A percentile compares a stretch with the other conserved stretches of the same genome.
phyloP scores from a whole-genome alignment of 2,329 filamentous ascomycete species.

The Phaeosphaeria sp. region DNA sequence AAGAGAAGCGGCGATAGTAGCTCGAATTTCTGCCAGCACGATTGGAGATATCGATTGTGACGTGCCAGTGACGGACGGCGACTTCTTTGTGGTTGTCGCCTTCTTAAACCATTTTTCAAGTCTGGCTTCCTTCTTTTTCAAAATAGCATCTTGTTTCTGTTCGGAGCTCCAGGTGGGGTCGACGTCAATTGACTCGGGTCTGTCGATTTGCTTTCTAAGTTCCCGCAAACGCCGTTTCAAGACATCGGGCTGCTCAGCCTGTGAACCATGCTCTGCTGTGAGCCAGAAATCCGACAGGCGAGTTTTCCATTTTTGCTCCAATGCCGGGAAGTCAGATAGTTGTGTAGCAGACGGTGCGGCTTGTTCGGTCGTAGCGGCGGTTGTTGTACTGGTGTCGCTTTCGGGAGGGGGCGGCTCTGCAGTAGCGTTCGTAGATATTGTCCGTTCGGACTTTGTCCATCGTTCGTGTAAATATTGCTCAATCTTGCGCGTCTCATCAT shows the following conservation, averaged over 20 bases:
- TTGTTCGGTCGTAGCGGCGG: not conserved
- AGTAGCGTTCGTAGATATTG: conserved; percentile 3
- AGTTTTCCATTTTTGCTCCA: not conserved
- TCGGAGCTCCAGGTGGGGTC: conserved; percentile 8
- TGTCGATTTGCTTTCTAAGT: conserved; percentile 17
- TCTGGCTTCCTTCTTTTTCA: conserved; percentile 21
- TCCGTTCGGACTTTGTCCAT: conserved; percentile 8
- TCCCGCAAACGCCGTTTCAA: conserved; percentile 4
- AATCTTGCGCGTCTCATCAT: conserved; percentile 29
- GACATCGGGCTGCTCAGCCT: not conserved
- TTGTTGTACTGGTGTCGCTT: not conserved
- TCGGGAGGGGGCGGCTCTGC: not conserved
- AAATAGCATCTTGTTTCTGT: conserved; percentile 15
- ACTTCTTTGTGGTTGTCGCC: conserved; percentile 19
- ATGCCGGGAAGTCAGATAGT: not conserved
- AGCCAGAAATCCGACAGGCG: not conserved
- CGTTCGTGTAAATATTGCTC: conserved; percentile 27
- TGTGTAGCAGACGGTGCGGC: not conserved
- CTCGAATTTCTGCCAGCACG: conserved; percentile 54
- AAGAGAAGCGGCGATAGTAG: conserved; percentile 60
- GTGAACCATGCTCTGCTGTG: conserved; percentile 3
- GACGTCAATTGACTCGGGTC: conserved; percentile 1
- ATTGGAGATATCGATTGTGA: conserved; percentile 32
- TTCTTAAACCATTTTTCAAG: conserved; percentile 21
- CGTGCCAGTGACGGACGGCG: conserved; percentile 8